Base-by-base conservation (phyloP, 148 eudicot species). In the Suaeda aralocaspica region DNA sequence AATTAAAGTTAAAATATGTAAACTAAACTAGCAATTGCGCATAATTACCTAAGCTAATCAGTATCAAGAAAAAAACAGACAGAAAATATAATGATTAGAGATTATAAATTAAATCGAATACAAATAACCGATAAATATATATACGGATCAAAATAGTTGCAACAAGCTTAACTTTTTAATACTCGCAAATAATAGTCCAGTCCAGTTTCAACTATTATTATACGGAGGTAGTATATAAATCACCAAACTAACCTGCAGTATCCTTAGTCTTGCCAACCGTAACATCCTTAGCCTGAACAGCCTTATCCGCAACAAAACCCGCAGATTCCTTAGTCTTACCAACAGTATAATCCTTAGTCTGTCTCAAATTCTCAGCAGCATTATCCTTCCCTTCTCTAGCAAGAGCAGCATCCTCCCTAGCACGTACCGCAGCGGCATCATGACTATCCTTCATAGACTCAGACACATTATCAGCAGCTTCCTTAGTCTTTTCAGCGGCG, bases 271-370 rank as follows among this genome's bases (percentile, higher is more conserved):
- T 76, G 48, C 74, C 76, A 3, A 49, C 78, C 4, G 78, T 74
- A 5, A 22, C 48, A 44, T 82, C 82, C 61, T 71, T 77, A 1
- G 59, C 59, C 4, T 65, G 72, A 1, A 8, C 64, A 1, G 79
- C 80, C 61, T 70, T 85, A 13, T 52, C 82, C 36, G 33, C 75
- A 1, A 76, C 67, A 0, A 50, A 51, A 34, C 79, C 86, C 51
- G 77, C 77, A 0, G 78, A 78, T 16, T 74, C 70, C 62, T 25
- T 71, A 9, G 79, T 73, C 56, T 79, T 76, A 11, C 66, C 78
- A 4, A 74, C 79, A 0, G 88, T 61, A 12, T 64, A 68, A 19
- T 85, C 84, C 72, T 80, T 85, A 1, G 71, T 71, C 73, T 80
- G 80, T 57, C 64, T 82, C 12, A 80, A 19, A 15, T 52, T 76